Evolutionary conservation across 139 green algal genomes (phyloP), one percentile per base, ranked within the genome.

Genomic region (Haematococcus sp.): DNA sequence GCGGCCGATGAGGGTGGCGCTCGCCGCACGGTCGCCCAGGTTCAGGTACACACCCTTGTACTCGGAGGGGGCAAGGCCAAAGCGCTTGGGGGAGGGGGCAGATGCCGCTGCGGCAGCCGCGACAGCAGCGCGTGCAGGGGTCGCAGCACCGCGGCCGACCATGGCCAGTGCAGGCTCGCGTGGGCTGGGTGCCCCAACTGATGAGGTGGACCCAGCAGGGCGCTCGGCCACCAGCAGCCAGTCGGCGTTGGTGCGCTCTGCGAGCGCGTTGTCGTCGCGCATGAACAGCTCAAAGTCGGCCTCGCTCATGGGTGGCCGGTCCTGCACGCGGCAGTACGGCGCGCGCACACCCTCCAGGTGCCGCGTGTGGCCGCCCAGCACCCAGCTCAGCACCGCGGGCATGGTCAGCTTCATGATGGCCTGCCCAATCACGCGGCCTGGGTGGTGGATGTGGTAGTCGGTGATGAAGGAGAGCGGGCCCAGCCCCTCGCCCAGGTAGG

Each of bases 391-490:
- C 76, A 96, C 85, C 3, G 32, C 60, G 13, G 92, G 92, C 91
- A 97, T 96, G 15, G 87, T 91, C 15, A 85, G 32, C 73, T 91
- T 90, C 82, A 97, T 87, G 27, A 93, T 78, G 9, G 89, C 54
- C 52, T 87, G 84, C 0, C 86, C 82, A 0, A 64, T 67, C n/a
- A 98, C 86, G n/a, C 86, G 82, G 17, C 95, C 95, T 1, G 93
- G 93, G 77, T 99, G 95, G n/a, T 93, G 95, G 70, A 99, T 97
- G 70, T 92, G 91, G 32, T 93, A 76, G 63, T 89, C 87, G 20
- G 64, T 66, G 54, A 90, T 33, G 31, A 64, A 76, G 35, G 58
- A 81, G 49, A 95, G 78, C 1, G 87, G 84, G 23, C 94, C 94
- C 60, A 98, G 80, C 54, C 84, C 90, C 81, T 97, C 92, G 0